A percentile compares a stretch with the other conserved stretches of the same genome.
phyloP scores from a whole-genome alignment of 192 early-diverging fungal species.

The Coemansia sp. region DNA sequence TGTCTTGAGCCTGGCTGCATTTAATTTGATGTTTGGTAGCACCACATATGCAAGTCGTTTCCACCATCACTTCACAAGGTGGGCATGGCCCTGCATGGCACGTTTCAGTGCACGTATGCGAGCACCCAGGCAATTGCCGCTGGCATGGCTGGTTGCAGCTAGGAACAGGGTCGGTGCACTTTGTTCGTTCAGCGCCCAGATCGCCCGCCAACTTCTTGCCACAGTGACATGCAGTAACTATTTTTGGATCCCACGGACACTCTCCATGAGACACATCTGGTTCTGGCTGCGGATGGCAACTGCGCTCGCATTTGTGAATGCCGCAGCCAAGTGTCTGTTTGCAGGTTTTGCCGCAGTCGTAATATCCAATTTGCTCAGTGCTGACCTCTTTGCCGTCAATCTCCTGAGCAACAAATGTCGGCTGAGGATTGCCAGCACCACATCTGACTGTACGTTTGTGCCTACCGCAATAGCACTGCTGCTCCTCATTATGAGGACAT shows the following conservation, averaged over 20 bases:
- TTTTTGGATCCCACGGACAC: conserved; percentile 33
- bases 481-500: conserved; percentile 56
- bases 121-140: conserved; percentile 46
- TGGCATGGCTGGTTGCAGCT: conserved; percentile 38
- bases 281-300: conserved; percentile 52
- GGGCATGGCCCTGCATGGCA: conserved; percentile 67
- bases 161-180: conserved; percentile 48
- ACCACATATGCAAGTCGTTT: conserved; percentile 64
- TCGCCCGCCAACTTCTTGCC: conserved; percentile 16
- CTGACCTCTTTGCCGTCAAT: not conserved
- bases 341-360: conserved; percentile 34
- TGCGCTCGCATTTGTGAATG: conserved; percentile 59
- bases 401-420: conserved; percentile 3
- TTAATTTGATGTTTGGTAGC: conserved; percentile 28
- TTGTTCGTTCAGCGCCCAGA: conserved; percentile 18
- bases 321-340: conserved; percentile 55
- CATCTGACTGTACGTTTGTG: conserved; percentile 58
- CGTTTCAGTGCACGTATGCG: conserved; percentile 57
- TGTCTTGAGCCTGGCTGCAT: conserved; percentile 32
- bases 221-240: conserved; percentile 40
- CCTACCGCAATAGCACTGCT: conserved; percentile 71
- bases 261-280: conserved; percentile 13
- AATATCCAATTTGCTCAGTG: conserved; percentile 16
- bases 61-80: conserved; percentile 57
- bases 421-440: conserved; percentile 54